Conservation (phyloP, 306 rosid species). For the Ormosia semicastrata region DNA sequence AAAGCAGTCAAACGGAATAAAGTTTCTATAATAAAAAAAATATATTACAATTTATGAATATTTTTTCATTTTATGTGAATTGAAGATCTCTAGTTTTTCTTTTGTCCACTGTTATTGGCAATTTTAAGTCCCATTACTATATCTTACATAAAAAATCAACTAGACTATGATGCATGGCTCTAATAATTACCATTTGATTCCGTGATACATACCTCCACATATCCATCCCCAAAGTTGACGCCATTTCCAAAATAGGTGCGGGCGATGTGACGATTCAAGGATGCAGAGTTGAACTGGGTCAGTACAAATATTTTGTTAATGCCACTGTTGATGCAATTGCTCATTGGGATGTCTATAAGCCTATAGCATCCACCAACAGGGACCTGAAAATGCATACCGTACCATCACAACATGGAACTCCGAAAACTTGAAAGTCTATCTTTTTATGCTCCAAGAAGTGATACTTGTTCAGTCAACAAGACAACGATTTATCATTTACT, state of each 20-base stretch:
- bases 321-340: slow-evolving; percentile 96
- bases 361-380: slow-evolving; percentile 96
- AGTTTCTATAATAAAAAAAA: neutral
- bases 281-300: slow-evolving; percentile 87
- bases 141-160: neutral
- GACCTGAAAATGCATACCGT: slow-evolving; percentile 54
- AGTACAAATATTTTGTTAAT: slow-evolving; percentile 76
- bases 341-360: slow-evolving; percentile 92
- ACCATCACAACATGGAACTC: slow-evolving; percentile 17
- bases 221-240: slow-evolving; percentile 87
- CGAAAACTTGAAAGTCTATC: neutral
- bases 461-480: neutral
- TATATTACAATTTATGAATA: neutral
- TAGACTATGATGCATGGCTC: slow-evolving; percentile 5
- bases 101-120: neutral
- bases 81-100: neutral
- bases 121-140: neutral
- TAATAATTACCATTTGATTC: neutral
- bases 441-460: neutral
- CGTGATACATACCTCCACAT: slow-evolving; percentile 72
- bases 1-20: neutral
- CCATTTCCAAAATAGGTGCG: slow-evolving; percentile 87
- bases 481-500: slow-evolving; percentile 21
- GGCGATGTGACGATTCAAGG: slow-evolving; percentile 92
- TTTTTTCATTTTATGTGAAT: neutral